Conservation (phyloP, 148 eudicot species). For the Camellia lanceoleosa region DNA sequence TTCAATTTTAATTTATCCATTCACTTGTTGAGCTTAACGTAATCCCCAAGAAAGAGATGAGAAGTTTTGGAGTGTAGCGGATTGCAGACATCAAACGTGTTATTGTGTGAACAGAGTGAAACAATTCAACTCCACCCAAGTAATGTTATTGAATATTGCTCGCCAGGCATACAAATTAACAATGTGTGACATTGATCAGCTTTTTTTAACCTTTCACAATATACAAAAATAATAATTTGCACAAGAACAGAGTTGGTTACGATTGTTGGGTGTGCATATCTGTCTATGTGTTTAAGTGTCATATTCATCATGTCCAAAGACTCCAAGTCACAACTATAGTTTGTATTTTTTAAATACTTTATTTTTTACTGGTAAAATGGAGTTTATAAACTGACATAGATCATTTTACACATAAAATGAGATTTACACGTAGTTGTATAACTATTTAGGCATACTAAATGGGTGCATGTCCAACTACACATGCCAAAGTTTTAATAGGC, state of each 20-base stretch:
- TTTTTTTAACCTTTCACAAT: background rate
- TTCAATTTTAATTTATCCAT: background rate
- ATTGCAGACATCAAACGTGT: background rate
- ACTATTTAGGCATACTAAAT: too few relatives aligned
- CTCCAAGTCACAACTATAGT: too few relatives aligned
- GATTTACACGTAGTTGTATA: too few relatives aligned
- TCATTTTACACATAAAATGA: too few relatives aligned
- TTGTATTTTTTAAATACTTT: too few relatives aligned
- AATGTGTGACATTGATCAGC: background rate
- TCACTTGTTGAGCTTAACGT: background rate
- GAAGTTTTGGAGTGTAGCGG: background rate
- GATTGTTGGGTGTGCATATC: too few relatives aligned
- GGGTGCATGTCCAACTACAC: too few relatives aligned
- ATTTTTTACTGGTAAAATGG: too few relatives aligned
- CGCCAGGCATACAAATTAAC: background rate
- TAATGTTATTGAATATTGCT: background rate
- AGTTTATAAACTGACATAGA: too few relatives aligned
- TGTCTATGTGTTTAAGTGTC: too few relatives aligned
- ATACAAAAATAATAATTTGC: background rate
- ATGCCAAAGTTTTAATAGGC: too few relatives aligned
- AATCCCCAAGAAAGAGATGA: background rate
- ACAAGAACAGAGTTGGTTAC: background rate
- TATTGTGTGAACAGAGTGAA: background rate
- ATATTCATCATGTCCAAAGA: too few relatives aligned
- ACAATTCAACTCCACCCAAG: background rate